Percentiles rank a stretch among this genome's conserved stretches.
These are phyloP conservation scores for Neurospora tetrasperma DNA, from an alignment of 495 filamentous ascomycete species.

Conservation along the genomic window DNA sequence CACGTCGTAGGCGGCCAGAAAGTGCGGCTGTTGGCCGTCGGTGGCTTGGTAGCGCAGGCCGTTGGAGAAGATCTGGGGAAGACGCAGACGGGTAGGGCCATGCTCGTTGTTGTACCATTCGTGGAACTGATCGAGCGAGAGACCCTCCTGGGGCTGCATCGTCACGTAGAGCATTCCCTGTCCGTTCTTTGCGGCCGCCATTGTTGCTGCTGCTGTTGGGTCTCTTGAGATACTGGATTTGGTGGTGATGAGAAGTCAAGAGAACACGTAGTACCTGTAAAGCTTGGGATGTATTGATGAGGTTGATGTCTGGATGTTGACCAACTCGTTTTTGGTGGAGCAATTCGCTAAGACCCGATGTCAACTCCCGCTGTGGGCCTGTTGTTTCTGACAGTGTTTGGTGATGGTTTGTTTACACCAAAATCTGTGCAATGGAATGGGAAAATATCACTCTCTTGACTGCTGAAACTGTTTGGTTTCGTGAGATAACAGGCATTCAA, in stretches of 20 bases:
- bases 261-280: neutral
- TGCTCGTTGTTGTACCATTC: slow-evolving; percentile 92
- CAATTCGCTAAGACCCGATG: neutral
- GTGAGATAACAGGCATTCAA: neutral
- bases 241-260: neutral
- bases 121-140: slow-evolving; percentile 63
- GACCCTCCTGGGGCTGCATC: slow-evolving; percentile 57
- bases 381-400: neutral
- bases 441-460: neutral
- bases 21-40: slow-evolving; percentile 52
- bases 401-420: neutral
- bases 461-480: neutral
- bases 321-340: neutral
- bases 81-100: slow-evolving; percentile 62
- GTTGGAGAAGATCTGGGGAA: slow-evolving; percentile 58
- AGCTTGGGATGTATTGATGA: neutral
- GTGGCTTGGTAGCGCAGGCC: slow-evolving; percentile 67
- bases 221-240: neutral
- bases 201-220: slow-evolving; percentile 3
- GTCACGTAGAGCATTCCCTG: slow-evolving; percentile 68
- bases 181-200: slow-evolving; percentile 13
- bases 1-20: slow-evolving; percentile 73
- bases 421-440: neutral
- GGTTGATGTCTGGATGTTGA: neutral
- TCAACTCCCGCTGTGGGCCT: neutral